Conservation (phyloP, 1,139 yeast genomes). For the Protomyces gravidus region DNA sequence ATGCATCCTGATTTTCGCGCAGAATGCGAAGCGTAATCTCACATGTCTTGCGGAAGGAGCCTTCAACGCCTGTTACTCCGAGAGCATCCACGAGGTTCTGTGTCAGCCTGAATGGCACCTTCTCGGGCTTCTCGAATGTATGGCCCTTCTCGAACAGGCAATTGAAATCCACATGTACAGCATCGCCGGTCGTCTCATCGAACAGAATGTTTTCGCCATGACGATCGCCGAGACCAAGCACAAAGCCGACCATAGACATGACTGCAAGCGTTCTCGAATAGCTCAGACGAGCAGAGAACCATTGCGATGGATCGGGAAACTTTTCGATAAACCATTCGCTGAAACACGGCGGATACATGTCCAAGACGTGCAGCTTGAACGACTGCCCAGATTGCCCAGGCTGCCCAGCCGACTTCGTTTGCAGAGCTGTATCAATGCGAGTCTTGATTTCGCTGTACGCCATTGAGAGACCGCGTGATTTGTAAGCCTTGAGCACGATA, state of each 20-base stretch:
- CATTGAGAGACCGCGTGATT: slow-evolving; percentile 39
- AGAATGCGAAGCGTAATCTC: slow-evolving; percentile 76
- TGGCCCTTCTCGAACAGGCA: slow-evolving; percentile 72
- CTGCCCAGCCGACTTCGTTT: slow-evolving; percentile 28
- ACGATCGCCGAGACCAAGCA: slow-evolving; percentile 76
- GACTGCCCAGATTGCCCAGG: slow-evolving; percentile 30
- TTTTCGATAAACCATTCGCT: slow-evolving; percentile 83
- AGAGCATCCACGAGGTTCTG: slow-evolving; percentile 85
- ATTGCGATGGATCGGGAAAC: slow-evolving; percentile 81
- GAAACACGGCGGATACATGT: slow-evolving; percentile 64
- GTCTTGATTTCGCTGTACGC: slow-evolving; percentile 32
- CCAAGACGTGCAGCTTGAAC: slow-evolving; percentile 33
- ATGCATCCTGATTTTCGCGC: slow-evolving; percentile 75
- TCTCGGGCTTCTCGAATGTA: slow-evolving; percentile 71
- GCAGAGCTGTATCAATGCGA: slow-evolving; percentile 29
- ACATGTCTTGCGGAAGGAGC: slow-evolving; percentile 72
- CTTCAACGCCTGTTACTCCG: slow-evolving; percentile 88
- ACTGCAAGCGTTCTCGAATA: slow-evolving; percentile 84
- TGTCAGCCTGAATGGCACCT: slow-evolving; percentile 90
- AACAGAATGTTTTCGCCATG: slow-evolving; percentile 88
- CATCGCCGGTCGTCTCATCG: slow-evolving; percentile 67
- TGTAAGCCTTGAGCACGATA: slow-evolving; percentile 51
- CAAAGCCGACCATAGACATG: slow-evolving; percentile 95
- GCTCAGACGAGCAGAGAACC: slow-evolving; percentile 75
- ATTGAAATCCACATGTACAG: slow-evolving; percentile 93